phyloP scores from a whole-genome alignment of 371 early-diverging fungal species.

The Mucor saturninus region DNA sequence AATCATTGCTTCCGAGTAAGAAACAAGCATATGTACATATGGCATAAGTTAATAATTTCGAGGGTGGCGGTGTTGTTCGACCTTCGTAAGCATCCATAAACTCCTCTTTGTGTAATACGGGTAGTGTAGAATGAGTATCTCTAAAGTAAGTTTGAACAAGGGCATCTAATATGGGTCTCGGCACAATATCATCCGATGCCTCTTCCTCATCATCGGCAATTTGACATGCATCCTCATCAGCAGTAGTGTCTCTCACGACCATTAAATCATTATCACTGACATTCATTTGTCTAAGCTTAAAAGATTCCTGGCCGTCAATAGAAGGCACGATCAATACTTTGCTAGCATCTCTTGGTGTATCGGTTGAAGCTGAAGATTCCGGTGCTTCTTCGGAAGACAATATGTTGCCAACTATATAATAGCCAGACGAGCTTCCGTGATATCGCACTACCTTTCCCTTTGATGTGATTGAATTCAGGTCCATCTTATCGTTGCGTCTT shows the following conservation, averaged over 20 bases:
- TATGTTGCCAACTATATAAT: constrained; percentile 44
- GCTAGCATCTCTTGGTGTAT: neutral
- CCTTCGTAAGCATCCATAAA: constrained; percentile 44
- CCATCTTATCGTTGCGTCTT: too few species aligned
- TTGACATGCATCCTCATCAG: constrained; percentile 31
- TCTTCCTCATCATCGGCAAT: constrained; percentile 28
- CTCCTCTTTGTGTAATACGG: constrained; percentile 41
- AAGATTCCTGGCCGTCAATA: constrained; percentile 2
- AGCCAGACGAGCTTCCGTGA: constrained; percentile 55
- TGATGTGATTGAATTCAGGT: neutral
- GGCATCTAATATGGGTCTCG: constrained; percentile 31
- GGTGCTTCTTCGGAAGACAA: constrained; percentile 7
- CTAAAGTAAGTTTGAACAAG: constrained; percentile 28
- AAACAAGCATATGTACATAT: constrained; percentile 46
- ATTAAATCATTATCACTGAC: constrained; percentile 44
- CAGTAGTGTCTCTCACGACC: constrained; percentile 40
- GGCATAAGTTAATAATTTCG: constrained; percentile 43
- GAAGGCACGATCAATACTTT: constrained; percentile 14
- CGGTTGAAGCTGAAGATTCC: neutral
- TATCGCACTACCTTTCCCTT: constrained; percentile 37
- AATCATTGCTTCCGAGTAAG: constrained; percentile 29
- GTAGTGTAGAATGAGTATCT: constrained; percentile 34
- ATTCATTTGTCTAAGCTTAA: constrained; percentile 30
- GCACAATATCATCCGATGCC: constrained; percentile 25
- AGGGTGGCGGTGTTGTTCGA: constrained; percentile 32